Conservation (phyloP, 2,329 filamentous ascomycete genomes). For the Ceratocystiopsis brevicomis region DNA sequence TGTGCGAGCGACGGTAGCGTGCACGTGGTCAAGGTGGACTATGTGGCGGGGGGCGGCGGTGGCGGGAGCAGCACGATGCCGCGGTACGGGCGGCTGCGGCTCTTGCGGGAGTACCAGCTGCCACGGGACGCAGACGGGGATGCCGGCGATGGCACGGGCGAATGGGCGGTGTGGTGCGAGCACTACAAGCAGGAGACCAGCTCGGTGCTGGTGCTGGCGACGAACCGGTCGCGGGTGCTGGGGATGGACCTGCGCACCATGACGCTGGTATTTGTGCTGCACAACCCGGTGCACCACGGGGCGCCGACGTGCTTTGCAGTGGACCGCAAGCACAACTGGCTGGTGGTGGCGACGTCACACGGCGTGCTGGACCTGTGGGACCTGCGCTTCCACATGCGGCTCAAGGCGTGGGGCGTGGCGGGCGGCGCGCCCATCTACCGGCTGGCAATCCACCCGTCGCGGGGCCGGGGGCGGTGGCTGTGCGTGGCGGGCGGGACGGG, state of each 20-base stretch:
- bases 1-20: conserved; percentile 81
- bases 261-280: conserved; percentile 58
- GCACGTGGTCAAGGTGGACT: conserved; percentile 68
- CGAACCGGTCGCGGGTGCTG: conserved; percentile 65
- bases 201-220: conserved; percentile 73
- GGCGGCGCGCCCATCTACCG: conserved; percentile 66
- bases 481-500: conserved; percentile 78
- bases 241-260: conserved; percentile 79
- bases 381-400: conserved; percentile 72
- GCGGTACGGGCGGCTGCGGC: conserved; percentile 59
- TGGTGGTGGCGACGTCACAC: conserved; percentile 79
- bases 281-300: conserved; percentile 82
- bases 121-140: conserved; percentile 14
- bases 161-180: conserved; percentile 77
- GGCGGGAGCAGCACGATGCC: conserved; percentile 3
- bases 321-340: conserved; percentile 72
- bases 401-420: conserved; percentile 76
- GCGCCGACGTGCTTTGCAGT: conserved; percentile 82
- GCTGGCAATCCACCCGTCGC: conserved; percentile 58
- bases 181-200: conserved; percentile 69
- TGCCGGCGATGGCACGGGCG: conserved; percentile 23
- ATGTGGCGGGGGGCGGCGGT: conserved; percentile 8
- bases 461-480: conserved; percentile 64
- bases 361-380: conserved; percentile 92
- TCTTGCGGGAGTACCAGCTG: conserved; percentile 68